These are phyloP conservation scores for Fusarium redolens DNA, from an alignment of 2,329 filamentous ascomycete species.

Conservation along the genomic window DNA sequence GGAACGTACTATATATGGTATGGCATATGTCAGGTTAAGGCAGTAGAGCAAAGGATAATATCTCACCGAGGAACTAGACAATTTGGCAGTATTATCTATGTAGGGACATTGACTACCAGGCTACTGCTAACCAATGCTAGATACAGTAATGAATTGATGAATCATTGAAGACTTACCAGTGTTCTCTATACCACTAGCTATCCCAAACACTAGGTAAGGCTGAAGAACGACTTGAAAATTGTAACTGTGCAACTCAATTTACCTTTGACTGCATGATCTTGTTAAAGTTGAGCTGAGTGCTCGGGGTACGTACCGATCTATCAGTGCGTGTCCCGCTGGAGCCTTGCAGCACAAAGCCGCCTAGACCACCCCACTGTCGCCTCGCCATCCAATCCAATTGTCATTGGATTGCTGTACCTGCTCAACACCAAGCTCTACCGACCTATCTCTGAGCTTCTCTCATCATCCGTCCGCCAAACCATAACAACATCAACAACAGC, in stretches of 20 bases:
- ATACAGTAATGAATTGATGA: neutral
- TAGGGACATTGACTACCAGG: too few relatives aligned
- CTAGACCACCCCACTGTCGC: constrained; percentile 30
- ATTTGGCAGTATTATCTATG: neutral
- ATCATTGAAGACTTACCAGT: too few relatives aligned
- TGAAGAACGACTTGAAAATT: neutral
- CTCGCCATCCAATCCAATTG: constrained; percentile 40
- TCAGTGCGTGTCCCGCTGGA: constrained; percentile 48
- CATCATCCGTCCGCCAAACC: constrained; percentile 41
- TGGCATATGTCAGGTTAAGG: too few relatives aligned
- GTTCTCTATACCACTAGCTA: neutral
- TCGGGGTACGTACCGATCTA: constrained; percentile 4
- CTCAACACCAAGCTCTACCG: constrained; percentile 36
- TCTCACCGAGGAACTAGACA: too few relatives aligned
- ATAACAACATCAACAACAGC: constrained; percentile 15
- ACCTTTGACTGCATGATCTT: too few relatives aligned
- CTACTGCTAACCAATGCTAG: neutral
- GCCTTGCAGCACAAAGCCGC: constrained; percentile 43
- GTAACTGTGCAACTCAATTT: neutral
- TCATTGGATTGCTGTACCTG: constrained; percentile 20
- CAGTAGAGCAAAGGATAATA: rapidly evolving
- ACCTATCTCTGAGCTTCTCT: constrained; percentile 39
- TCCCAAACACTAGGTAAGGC: neutral
- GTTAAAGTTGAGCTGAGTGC: neutral
- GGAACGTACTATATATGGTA: too few relatives aligned